phyloP scores from a whole-genome alignment of 1,284 basidiomycete genomes.

The Trichosporon ovoides region DNA sequence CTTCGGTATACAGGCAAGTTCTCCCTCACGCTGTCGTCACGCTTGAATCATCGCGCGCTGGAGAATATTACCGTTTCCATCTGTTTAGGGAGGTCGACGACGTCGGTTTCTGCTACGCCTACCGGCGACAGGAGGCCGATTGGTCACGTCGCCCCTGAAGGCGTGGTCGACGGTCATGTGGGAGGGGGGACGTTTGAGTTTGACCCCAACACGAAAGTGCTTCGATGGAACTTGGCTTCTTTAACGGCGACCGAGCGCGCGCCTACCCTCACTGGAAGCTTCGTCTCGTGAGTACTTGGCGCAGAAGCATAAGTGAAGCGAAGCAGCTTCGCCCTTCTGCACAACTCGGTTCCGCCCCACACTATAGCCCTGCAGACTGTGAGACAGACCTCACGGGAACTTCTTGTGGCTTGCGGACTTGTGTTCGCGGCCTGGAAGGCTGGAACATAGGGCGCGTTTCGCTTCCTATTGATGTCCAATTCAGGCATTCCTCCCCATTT shows the following conservation, averaged over 20 bases:
- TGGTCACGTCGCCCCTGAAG: constrained; percentile 23
- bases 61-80: constrained; percentile 68
- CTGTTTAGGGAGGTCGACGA: constrained; percentile 66
- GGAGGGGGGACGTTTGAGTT: constrained; percentile 70
- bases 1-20: constrained; percentile 58
- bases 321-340: no score
- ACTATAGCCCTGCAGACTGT: no score
- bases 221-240: constrained; percentile 71
- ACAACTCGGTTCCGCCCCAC: no score
- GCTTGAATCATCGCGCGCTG: constrained; percentile 60
- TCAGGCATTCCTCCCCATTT: no score
- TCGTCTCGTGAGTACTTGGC: constrained; percentile 51
- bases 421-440: no score
- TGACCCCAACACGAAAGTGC: constrained; percentile 60
- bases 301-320: no score
- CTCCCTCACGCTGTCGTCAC: constrained; percentile 64
- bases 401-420: no score
- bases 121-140: constrained; percentile 39
- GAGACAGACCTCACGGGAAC: no score
- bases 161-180: constrained; percentile 43
- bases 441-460: not conserved
- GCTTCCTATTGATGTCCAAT: not conserved
- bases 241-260: constrained; percentile 61
- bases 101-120: constrained; percentile 49
- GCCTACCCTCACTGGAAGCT: constrained; percentile 71